Conservation (phyloP, 192 early-diverging fungal genomes). For the Anaeromyces robustus region DNA sequence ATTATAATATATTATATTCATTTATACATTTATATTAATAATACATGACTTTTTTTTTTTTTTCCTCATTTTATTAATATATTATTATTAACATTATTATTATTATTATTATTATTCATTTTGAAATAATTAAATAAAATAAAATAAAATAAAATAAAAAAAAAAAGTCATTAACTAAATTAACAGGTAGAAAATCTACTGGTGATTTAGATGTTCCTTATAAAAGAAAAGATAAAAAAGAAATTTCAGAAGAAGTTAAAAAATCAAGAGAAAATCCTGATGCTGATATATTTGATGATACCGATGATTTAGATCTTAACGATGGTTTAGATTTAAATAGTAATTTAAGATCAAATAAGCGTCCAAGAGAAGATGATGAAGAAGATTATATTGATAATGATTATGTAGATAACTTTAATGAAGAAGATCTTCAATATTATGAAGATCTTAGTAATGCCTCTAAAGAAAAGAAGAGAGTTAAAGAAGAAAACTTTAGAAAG, state of each 20-base stretch:
- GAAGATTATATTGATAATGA: neutral
- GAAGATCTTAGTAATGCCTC: neutral
- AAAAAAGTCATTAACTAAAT: neutral
- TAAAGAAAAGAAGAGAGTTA: neutral
- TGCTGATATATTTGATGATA: neutral
- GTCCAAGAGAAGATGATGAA: neutral
- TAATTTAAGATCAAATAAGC: neutral
- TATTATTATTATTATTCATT: no score
- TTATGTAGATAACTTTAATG: neutral
- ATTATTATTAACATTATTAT: no score
- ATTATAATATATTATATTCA: no score
- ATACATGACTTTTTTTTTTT: no score
- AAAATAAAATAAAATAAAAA: neutral
- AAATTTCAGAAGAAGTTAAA: neutral
- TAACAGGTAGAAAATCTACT: neutral
- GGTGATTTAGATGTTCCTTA: neutral
- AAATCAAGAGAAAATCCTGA: neutral
- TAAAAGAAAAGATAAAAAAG: neutral
- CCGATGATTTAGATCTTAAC: neutral
- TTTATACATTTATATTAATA: no score
- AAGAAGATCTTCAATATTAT: neutral
- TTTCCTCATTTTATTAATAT: no score
- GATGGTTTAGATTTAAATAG: neutral
- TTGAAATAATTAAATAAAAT: slow-evolving; percentile 17
- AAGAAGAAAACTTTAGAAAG: neutral